Conservation (phyloP, 106 monocot genomes). For the Xerophyta viscosa region DNA sequence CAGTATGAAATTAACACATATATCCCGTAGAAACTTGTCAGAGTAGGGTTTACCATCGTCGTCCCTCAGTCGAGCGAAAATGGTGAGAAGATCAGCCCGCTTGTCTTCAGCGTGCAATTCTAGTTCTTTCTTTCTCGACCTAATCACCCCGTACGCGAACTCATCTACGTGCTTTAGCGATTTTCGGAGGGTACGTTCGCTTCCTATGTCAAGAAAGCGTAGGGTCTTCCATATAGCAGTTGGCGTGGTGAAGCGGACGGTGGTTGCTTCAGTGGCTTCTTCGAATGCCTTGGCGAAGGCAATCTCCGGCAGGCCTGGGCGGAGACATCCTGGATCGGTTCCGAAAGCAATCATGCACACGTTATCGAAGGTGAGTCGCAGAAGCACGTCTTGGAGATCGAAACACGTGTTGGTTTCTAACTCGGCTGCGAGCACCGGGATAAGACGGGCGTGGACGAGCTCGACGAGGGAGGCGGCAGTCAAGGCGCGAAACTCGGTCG, state of each 20-base stretch:
- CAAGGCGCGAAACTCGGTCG: constrained; percentile 64
- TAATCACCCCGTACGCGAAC: constrained; percentile 77
- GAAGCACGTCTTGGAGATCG: constrained; percentile 85
- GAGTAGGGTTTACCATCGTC: constrained; percentile 51
- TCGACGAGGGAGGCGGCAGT: constrained; percentile 56
- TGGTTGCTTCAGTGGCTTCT: constrained; percentile 84
- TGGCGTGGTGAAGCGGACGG: constrained; percentile 66
- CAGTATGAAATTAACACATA: constrained; percentile 94
- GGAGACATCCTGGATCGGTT: constrained; percentile 78
- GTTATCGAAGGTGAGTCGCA: constrained; percentile 94
- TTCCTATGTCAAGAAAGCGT: constrained; percentile 33
- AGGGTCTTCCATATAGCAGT: constrained; percentile 61
- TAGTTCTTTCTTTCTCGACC: constrained; percentile 57
- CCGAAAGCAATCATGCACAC: constrained; percentile 98
- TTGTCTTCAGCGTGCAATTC: constrained; percentile 2
- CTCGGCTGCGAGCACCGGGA: constrained; percentile 51
- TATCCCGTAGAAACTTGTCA: constrained; percentile 79
- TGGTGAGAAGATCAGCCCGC: constrained; percentile 50
- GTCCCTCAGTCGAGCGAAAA: constrained; percentile 56
- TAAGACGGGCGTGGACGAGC: constrained; percentile 66
- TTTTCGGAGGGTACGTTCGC: constrained; percentile 37
- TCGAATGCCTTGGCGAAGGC: constrained; percentile 90
- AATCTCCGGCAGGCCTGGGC: constrained; percentile 64
- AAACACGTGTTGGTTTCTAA: neutral
- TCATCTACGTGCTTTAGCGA: constrained; percentile 51